Conservation (phyloP, 2,329 filamentous ascomycete genomes). For the Gyromitra esculenta region DNA sequence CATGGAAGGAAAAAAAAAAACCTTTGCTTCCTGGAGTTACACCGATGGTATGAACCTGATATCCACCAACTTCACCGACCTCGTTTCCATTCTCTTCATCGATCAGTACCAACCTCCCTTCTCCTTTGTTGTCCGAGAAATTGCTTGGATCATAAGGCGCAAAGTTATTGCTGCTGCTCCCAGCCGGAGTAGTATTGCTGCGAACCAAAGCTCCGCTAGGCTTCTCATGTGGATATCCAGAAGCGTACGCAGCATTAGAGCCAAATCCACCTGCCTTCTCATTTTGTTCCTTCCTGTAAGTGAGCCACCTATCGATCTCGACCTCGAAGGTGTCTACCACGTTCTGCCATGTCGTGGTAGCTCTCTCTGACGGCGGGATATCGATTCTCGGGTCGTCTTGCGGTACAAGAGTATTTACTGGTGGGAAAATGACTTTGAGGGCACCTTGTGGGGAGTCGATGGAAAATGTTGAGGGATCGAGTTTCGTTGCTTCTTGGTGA, state of each 20-base stretch:
- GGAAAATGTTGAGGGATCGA: conserved; percentile 43
- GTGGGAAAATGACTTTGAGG: conserved; percentile 49
- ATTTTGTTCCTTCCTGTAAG: conserved; percentile 30
- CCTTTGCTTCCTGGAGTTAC: conserved; percentile 91
- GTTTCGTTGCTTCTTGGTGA: conserved; percentile 36
- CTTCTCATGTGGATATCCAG: conserved; percentile 40
- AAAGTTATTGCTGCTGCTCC: background rate
- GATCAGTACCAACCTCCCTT: conserved; percentile 83
- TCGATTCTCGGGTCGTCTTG: conserved; percentile 47
- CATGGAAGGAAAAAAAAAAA: conserved; percentile 62
- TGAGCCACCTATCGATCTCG: conserved; percentile 46
- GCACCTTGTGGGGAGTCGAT: conserved; percentile 40
- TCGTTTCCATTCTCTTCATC: conserved; percentile 97
- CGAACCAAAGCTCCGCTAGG: background rate
- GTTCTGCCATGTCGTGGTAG: conserved; percentile 42
- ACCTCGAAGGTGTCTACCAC: conserved; percentile 50
- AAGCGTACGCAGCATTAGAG: background rate
- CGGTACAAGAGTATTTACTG: conserved; percentile 37
- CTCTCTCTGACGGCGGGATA: conserved; percentile 18
- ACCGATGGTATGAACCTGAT: conserved; percentile 78
- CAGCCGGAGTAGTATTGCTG: conserved; percentile 13
- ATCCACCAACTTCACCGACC: conserved; percentile 86
- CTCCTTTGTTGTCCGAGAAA: conserved; percentile 22
- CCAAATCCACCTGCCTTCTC: background rate
- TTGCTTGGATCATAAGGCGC: conserved; percentile 39